Conservation (phyloP, 2,329 filamentous ascomycete genomes). For the Fusarium nanum region DNA sequence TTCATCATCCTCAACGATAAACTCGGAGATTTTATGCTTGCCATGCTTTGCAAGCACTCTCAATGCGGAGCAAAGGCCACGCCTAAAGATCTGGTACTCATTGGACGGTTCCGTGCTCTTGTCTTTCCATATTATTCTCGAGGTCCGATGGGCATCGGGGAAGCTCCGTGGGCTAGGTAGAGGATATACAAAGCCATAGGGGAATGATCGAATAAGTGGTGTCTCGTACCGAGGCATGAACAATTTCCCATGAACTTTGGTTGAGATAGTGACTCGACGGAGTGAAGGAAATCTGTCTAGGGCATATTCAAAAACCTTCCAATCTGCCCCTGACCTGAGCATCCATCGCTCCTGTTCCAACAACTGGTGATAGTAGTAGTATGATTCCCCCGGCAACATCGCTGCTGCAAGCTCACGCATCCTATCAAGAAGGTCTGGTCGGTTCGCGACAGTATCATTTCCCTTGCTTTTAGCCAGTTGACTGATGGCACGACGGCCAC, state of each 20-base stretch:
- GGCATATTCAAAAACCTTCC: conserved; percentile 49
- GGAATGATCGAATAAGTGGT: conserved; percentile 56
- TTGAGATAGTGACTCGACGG: conserved; percentile 54
- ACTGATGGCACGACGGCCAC: accelerated
- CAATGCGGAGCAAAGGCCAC: conserved; percentile 48
- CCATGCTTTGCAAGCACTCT: conserved; percentile 41
- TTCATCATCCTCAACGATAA: not conserved
- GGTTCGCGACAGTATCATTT: not conserved
- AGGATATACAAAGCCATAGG: conserved; percentile 53
- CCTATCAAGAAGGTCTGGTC: not conserved
- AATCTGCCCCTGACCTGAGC: not conserved
- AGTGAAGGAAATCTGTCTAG: conserved; percentile 52
- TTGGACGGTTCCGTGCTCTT: not conserved
- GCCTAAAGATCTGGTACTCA: conserved; percentile 31
- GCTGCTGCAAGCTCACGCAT: not conserved
- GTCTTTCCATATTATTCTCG: conserved; percentile 6
- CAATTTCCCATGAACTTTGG: conserved; percentile 52
- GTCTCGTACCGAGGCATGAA: conserved; percentile 55
- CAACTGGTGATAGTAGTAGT: conserved; percentile 49
- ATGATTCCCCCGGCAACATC: conserved; percentile 16
- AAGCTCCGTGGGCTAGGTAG: conserved; percentile 43
- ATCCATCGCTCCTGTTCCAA: conserved; percentile 46
- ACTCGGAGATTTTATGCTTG: conserved; percentile 40
- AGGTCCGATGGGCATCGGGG: not conserved
- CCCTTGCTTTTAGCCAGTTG: accelerated